phyloP scores from a whole-genome alignment of 495 filamentous ascomycete species.

The Gamarada debralockiae region DNA sequence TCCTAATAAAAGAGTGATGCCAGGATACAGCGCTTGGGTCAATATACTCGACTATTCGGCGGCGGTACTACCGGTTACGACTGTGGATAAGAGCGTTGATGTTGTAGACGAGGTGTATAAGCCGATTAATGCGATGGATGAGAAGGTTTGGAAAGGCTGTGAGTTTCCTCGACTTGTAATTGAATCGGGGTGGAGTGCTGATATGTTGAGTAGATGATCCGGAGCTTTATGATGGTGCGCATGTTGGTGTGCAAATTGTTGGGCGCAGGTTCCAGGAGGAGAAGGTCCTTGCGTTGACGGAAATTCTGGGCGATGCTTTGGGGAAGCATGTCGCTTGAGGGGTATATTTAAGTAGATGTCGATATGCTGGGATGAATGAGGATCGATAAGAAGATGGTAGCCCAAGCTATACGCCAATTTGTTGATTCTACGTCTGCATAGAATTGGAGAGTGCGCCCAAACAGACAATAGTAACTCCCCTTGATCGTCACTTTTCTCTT shows the following conservation, averaged over 20 bases:
- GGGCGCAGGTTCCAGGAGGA: constrained; percentile 45
- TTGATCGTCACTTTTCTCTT: too few relatives aligned
- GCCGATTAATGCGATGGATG: constrained; percentile 39
- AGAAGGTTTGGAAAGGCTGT: constrained; percentile 17
- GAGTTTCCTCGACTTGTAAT: constrained; percentile 5
- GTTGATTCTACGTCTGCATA: too few relatives aligned
- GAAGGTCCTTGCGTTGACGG: constrained; percentile 36
- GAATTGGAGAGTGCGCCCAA: too few relatives aligned
- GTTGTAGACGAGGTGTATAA: constrained; percentile 21
- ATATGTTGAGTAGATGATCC: constrained; percentile 30
- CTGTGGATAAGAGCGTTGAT: constrained; percentile 29
- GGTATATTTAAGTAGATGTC: too few relatives aligned
- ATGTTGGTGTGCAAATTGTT: constrained; percentile 43
- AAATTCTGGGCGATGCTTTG: constrained; percentile 19
- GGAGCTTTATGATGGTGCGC: constrained; percentile 42
- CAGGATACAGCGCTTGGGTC: constrained; percentile 36
- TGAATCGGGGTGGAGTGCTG: background rate
- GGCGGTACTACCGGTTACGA: constrained; percentile 50
- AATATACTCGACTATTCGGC: constrained; percentile 68
- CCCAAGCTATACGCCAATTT: too few relatives aligned
- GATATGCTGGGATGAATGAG: too few relatives aligned
- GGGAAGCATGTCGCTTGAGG: constrained; percentile 14
- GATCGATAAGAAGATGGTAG: too few relatives aligned
- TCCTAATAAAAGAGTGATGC: constrained; percentile 12
- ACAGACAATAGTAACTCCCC: too few relatives aligned